Base-by-base conservation (phyloP, 768 basidiomycete genomes). In the Hydnomerulius pinastri region DNA sequence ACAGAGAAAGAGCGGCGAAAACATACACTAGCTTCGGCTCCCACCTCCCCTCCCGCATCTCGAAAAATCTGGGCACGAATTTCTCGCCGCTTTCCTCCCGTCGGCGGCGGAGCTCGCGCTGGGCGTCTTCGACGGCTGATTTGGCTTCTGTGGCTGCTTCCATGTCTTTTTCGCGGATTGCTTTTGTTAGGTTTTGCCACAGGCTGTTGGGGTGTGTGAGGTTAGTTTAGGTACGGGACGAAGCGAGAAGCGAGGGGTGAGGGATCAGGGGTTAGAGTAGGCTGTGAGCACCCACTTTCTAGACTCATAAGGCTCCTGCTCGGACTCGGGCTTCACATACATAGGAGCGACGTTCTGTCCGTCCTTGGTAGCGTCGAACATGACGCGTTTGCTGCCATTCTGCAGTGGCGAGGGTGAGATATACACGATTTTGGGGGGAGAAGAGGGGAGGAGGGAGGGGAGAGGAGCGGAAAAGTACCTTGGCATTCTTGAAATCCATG, bases 71-170 rank as follows among this genome's bases (percentile, higher is more conserved):
- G 40, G 90, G 82, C n/a, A 78, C 72, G 59, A 89, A 85, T 43
- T 71, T 72, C 56, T 81, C 75, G 5, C 90, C 90, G 17, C 67
- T 79, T 61, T 88, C 89, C 51, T 95, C 94, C 53, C 88, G 76
- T 65, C 73, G 72, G 62, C 78, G 82, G 32, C 91, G 83, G 48
- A 79, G 69, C 59, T 97, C 93, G 41, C 97, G 78, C 71, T 98
- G 95, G 21, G 84, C 84, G 56, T 96, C 93, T 72, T 99, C 97
- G 1, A 99, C 90, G 11, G 78, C 77, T 2, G 82, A 81, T 77
- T 99, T 99, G 41, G 92, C 91, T 23, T 80, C 81, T 4, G 94
- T 97, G 20, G 97, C 97, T 10, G 82, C 86, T 59, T 95, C 92
- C 92, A 98, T 96, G 67, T 99, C 93, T 63, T 87, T 91, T 27